These are phyloP conservation scores for Nakazawaea molendinolei DNA, from an alignment of 805 yeast genomes.

Conservation along the genomic window DNA sequence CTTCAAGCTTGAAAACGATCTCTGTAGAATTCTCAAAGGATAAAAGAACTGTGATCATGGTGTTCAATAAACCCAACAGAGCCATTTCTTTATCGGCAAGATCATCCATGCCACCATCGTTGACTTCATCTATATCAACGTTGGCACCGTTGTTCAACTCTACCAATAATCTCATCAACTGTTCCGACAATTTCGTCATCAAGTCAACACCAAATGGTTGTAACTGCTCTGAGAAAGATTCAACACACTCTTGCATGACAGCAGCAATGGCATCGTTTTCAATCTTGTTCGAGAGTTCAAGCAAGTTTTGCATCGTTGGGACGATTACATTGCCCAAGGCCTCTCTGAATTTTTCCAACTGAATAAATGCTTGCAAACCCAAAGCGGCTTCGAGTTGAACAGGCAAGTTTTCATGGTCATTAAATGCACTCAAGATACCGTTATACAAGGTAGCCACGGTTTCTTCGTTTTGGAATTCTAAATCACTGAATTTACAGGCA, in stretches of 20 bases:
- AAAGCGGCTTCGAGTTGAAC: slow-evolving; percentile 79
- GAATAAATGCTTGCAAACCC: slow-evolving; percentile 75
- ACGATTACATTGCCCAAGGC: slow-evolving; percentile 64
- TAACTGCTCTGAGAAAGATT: slow-evolving; percentile 76
- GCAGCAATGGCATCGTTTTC: slow-evolving; percentile 84
- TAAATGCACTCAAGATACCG: slow-evolving; percentile 40
- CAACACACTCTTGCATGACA: slow-evolving; percentile 95
- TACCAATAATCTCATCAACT: slow-evolving; percentile 61
- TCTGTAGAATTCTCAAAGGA: slow-evolving; percentile 80
- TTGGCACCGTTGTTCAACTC: slow-evolving; percentile 63
- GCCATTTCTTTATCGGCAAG: slow-evolving; percentile 74
- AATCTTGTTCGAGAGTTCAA: slow-evolving; percentile 68
- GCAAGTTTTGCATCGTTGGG: slow-evolving; percentile 73
- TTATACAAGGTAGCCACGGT: slow-evolving; percentile 33
- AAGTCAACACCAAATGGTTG: slow-evolving; percentile 84
- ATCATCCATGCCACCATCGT: slow-evolving; percentile 28
- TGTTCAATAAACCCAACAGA: slow-evolving; percentile 78
- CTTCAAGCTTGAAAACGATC: slow-evolving; percentile 62
- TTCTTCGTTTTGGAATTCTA: slow-evolving; percentile 39
- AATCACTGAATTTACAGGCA: slow-evolving; percentile 55
- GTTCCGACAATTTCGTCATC: slow-evolving; percentile 57
- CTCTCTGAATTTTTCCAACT: slow-evolving; percentile 57
- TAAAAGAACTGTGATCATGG: slow-evolving; percentile 79
- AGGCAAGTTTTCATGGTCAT: slow-evolving; percentile 53
- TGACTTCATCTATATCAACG: slow-evolving; percentile 45